Conservation (phyloP, 2,329 filamentous ascomycete species). For the Exophiala viscosa region DNA sequence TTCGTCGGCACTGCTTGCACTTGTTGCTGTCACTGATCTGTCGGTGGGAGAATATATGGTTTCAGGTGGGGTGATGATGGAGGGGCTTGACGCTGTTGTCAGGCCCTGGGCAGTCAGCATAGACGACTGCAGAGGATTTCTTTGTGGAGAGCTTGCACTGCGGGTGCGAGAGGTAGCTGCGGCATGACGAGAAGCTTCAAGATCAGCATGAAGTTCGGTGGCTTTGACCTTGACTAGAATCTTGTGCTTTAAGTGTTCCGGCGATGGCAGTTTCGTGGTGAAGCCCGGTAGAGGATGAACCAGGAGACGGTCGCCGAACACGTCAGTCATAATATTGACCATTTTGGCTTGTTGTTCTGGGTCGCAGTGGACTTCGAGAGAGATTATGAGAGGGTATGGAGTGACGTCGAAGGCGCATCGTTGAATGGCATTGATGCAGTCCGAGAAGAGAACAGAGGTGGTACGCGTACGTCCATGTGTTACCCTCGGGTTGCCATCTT, state of each 20-base stretch:
- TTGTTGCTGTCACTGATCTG: slow-evolving; percentile 52
- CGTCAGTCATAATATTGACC: slow-evolving; percentile 81
- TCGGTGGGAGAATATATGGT: slow-evolving; percentile 48
- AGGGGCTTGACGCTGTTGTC: slow-evolving; percentile 39
- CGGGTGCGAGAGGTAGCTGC: slow-evolving; percentile 45
- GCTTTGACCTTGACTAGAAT: slow-evolving; percentile 95
- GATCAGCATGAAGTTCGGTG: slow-evolving; percentile 55
- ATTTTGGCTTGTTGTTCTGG: slow-evolving; percentile 77
- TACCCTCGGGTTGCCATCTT: slow-evolving; percentile 80
- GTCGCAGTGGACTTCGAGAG: slow-evolving; percentile 91
- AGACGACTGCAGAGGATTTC: slow-evolving; percentile 21
- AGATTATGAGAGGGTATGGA: slow-evolving; percentile 87
- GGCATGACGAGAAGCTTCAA: slow-evolving; percentile 43
- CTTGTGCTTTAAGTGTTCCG: slow-evolving; percentile 75
- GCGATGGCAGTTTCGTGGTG: slow-evolving; percentile 69
- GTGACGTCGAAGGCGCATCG: slow-evolving; percentile 89
- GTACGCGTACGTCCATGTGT: slow-evolving; percentile 89
- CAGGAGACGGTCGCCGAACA: slow-evolving; percentile 77
- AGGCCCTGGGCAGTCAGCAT: slow-evolving; percentile 49
- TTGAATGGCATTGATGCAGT: slow-evolving; percentile 89
- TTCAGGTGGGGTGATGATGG: slow-evolving; percentile 51
- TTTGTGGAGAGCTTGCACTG: slow-evolving; percentile 74
- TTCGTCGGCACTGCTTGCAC: slow-evolving; percentile 61
- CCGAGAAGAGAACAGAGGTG: slow-evolving; percentile 79
- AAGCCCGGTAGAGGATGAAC: slow-evolving; percentile 69